Evolutionary conservation across 352 stramenopile species (phyloP).

Genomic region (Globisporangium rhizosaccharum): DNA sequence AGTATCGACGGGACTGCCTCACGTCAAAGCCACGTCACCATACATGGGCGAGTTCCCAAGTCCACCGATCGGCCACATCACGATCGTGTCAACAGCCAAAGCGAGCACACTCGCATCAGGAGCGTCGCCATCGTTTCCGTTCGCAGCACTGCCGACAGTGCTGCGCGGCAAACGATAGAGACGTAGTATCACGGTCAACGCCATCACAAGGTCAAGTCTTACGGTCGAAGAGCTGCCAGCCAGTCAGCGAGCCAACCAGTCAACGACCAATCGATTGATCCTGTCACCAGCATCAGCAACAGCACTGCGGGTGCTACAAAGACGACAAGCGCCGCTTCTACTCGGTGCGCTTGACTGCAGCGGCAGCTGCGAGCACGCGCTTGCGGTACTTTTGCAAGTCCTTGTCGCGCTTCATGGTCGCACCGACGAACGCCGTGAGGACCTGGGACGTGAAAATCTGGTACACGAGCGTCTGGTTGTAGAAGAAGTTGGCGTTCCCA

Average conservation of each 20-base stretch:
- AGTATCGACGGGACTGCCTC: slow-evolving; percentile 13
- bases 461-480: slow-evolving; percentile 86
- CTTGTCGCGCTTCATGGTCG: slow-evolving; percentile 83
- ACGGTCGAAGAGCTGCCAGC: neutral
- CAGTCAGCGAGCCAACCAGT: neutral
- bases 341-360: neutral
- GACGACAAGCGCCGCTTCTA: neutral
- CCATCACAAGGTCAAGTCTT: neutral
- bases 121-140: slow-evolving; percentile 11
- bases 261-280: too few species aligned
- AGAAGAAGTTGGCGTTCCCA: slow-evolving; percentile 88
- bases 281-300: too few species aligned
- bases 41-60: slow-evolving; percentile 52
- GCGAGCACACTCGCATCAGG: neutral
- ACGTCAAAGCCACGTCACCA: slow-evolving; percentile 12
- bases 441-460: slow-evolving; percentile 80
- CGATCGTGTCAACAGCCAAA: slow-evolving; percentile 16
- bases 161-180: slow-evolving; percentile 36
- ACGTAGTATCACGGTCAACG: neutral
- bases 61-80: slow-evolving; percentile 27
- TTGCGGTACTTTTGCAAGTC: slow-evolving; percentile 54
- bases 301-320: neutral
- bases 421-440: slow-evolving; percentile 69
- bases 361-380: slow-evolving; percentile 7
- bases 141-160: slow-evolving; percentile 21